These are phyloP conservation scores for Amphibolis antarctica DNA, from an alignment of 106 monocot genomes.

Conservation along the genomic window DNA sequence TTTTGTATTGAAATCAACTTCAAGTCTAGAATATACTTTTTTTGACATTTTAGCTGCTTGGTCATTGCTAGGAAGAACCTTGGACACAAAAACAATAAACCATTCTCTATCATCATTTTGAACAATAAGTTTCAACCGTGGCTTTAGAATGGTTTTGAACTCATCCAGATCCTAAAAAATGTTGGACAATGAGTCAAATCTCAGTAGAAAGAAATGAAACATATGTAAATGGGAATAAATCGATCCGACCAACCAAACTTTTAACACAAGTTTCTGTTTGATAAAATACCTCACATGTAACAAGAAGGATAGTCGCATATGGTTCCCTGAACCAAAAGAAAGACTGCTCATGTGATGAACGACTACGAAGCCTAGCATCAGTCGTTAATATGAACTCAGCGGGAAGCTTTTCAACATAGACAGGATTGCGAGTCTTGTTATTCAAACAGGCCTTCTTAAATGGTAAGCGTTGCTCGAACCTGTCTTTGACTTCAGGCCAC, in stretches of 20 bases:
- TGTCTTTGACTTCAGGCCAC: constrained; percentile 81
- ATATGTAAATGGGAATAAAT: no score
- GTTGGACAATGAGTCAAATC: no score
- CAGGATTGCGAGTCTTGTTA: constrained; percentile 80
- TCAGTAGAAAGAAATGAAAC: no score
- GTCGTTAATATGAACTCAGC: constrained; percentile 91
- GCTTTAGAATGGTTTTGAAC: constrained; percentile 95
- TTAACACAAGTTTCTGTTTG: background rate
- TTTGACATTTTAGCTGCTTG: constrained; percentile 82
- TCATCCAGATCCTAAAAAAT: constrained; percentile 81
- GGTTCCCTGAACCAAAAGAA: constrained; percentile 96
- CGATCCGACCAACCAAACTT: background rate
- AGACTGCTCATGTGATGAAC: constrained; percentile 98
- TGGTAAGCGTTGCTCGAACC: constrained; percentile 65
- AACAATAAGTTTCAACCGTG: constrained; percentile 80
- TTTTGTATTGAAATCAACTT: constrained; percentile 90
- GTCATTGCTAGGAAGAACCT: constrained; percentile 77
- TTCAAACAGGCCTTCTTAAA: constrained; percentile 69
- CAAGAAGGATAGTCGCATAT: constrained; percentile 89
- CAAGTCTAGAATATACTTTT: constrained; percentile 76
- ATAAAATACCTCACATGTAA: constrained; percentile 80
- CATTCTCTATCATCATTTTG: constrained; percentile 98
- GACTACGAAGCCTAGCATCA: constrained; percentile 80
- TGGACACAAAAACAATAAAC: constrained; percentile 97
- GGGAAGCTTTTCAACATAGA: constrained; percentile 58